phyloP scores from a whole-genome alignment of 2,329 filamentous ascomycete species.

The Penicillium glabrum region DNA sequence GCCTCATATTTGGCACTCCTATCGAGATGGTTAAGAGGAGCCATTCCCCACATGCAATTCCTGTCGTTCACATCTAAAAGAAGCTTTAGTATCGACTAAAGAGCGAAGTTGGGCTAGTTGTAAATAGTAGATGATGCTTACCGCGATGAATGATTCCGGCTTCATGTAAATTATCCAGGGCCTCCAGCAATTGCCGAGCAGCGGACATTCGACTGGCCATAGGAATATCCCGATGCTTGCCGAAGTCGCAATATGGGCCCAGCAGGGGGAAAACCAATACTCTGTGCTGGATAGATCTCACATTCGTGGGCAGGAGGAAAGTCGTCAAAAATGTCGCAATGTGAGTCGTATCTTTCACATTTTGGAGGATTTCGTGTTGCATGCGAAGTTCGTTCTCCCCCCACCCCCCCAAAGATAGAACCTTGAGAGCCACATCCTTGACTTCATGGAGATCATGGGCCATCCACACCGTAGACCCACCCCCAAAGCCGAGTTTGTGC shows the following conservation, averaged over 20 bases:
- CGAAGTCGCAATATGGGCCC: slow-evolving; percentile 18
- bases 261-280: slow-evolving; percentile 25
- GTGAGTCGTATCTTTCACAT: slow-evolving; percentile 16
- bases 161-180: slow-evolving; percentile 25
- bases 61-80: slow-evolving; percentile 25
- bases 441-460: slow-evolving; percentile 20
- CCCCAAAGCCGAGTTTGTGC: slow-evolving; percentile 26
- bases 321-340: slow-evolving; percentile 20
- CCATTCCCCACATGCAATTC: slow-evolving; percentile 31
- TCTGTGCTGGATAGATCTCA: slow-evolving; percentile 10
- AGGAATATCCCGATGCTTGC: slow-evolving; percentile 7
- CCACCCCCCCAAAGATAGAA: slow-evolving; percentile 18
- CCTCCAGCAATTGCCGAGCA: slow-evolving; percentile 27
- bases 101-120: too few relatives aligned
- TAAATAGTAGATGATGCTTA: too few relatives aligned
- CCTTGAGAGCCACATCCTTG: slow-evolving; percentile 25
- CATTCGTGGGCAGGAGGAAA: slow-evolving; percentile 17
- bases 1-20: slow-evolving; percentile 27
- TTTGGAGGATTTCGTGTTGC: slow-evolving; percentile 21
- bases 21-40: slow-evolving; percentile 20
- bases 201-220: slow-evolving; percentile 28
- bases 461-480: slow-evolving; percentile 29
- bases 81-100: slow-evolving; percentile 17
- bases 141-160: slow-evolving; percentile 28
- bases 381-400: slow-evolving; percentile 19